Base-by-base conservation (phyloP, 1,284 basidiomycete species). In the Tilletia walkeri region DNA sequence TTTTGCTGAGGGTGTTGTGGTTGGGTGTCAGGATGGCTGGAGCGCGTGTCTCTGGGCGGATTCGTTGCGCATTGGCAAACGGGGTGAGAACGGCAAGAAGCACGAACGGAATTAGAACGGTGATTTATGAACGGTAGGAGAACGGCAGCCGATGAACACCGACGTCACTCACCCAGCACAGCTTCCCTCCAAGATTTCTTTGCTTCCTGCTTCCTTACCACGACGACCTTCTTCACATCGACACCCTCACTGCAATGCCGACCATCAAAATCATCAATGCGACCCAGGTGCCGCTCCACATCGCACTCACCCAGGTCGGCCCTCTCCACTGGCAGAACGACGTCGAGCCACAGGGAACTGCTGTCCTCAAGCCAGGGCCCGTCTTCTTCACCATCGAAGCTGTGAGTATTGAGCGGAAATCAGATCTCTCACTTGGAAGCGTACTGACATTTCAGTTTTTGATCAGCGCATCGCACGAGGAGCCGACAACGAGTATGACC, bases 301-400 rank as follows among this genome's bases (percentile, higher is more conserved):
- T 80, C 59, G 74, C 73, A 65, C 69, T 80, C 54, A 76, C 75
- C 66, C 78, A 80, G 59, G 71, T 80, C 4, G 79, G 78, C 7
- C 78, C 78, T 14, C 63, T 80, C 5, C 75, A 80, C 69, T 80
- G 76, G 74, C 71, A 72, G 67, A 80, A 78, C 67, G 73, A 70
- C 3, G 74, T 79, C 2, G 70, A 65, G 4, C 75, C 77, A 34
- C 69, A 73, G n/a, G 24, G 12, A 10, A 56, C 54, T 1, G 76
- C 76, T 2, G 70, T 70, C 4, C 70, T 79, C 71, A 70, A 76
- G 38, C 70, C 72, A 3, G 78, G 78, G 24, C 65, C 66, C 4
- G 78, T 79, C 10, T 80, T 76, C 76, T 80, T 80, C 70, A 80
- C 78, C 59, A 74, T 80, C 41, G 74, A 80, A 66, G 78, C 78